These are phyloP conservation scores for Fibroporia radiculosa DNA, from an alignment of 768 basidiomycete genomes.

Conservation along the genomic window DNA sequence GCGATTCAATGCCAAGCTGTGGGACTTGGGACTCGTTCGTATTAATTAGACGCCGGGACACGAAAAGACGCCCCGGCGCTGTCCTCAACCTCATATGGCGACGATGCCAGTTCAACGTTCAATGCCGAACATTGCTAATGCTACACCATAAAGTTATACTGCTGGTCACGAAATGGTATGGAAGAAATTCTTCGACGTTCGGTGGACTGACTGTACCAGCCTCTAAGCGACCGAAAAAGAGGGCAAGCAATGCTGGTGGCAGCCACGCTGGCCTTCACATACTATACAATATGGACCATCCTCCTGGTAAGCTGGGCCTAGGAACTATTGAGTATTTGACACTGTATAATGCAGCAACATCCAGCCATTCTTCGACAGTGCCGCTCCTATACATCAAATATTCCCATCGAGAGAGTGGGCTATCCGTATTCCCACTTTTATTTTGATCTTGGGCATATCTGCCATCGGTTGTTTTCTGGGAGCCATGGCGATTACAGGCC, in stretches of 20 bases:
- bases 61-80: no score
- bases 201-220: no score
- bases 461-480: constrained; percentile 71
- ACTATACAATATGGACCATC: constrained; percentile 91
- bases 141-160: no score
- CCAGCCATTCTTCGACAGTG: constrained; percentile 75
- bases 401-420: constrained; percentile 95
- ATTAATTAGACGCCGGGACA: no score
- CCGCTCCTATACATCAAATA: constrained; percentile 64
- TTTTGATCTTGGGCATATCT: constrained; percentile 75
- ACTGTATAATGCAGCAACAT: background rate
- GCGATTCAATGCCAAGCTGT: no score
- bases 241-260: constrained; percentile 76
- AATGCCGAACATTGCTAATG: no score
- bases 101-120: no score
- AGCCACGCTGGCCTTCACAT: constrained; percentile 71
- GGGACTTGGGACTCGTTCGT: no score
- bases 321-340: background rate
- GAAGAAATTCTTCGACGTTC: no score
- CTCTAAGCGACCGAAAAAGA: constrained; percentile 69
- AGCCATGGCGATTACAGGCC: constrained; percentile 7
- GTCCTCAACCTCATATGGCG: no score
- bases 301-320: constrained; percentile 54
- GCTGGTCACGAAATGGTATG: no score
- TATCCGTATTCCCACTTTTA: constrained; percentile 73